Base-by-base conservation (phyloP, 2,329 filamentous ascomycete genomes). In the Epichloe gansuensis region DNA sequence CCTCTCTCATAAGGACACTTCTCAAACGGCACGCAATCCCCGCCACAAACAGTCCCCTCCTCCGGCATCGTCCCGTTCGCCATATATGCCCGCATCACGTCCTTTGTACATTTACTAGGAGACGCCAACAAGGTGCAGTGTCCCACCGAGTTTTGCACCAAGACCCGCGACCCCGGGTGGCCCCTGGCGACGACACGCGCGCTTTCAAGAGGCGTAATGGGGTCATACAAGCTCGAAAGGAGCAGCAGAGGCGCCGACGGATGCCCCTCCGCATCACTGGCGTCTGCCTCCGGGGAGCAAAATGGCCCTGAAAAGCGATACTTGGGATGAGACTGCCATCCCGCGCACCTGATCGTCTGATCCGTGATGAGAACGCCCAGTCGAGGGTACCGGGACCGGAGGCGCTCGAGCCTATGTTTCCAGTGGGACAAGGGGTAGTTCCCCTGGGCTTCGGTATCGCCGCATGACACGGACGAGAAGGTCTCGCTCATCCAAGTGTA, bases 191-290 rank as follows among this genome's bases (percentile, higher is more conserved):
- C 57, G 17, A 27, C 48, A 8, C 42, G 51, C 12, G 71, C 70
- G 52, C 68, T 70, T 13, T 63, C 53, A 42, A 67, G 53, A n/a
- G 71, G 71, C 21, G 70, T 73, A 8, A 71, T 65, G 11, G 71
- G 71, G 46, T 73, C 71, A 5, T 64, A 62, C 3, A 60, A 53
- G 41, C 67, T 69, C 13, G 64, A 61, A 4, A 72, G 54, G 54
- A 70, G 72, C 42, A 73, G 55, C 31, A 73, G 57, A 5, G 71
- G 71, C 11, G 64, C 64, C 2, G 56, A 55, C 2, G 71, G 71
- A 43, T 55, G 61, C 1, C 58, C 63, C n/a, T 52, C 55, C 3
- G 51, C 42, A 9, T 57, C 5, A 36, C 54, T n/a, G 40, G 62
- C 35, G 21, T 59, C 53, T 12, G 51, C 51, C 40, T 41, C 43